A percentile compares a stretch with the other conserved stretches of the same genome.
Evolutionary conservation across 352 stramenopile genomes (phyloP).

Genomic region (Globisporangium cystogenes): DNA sequence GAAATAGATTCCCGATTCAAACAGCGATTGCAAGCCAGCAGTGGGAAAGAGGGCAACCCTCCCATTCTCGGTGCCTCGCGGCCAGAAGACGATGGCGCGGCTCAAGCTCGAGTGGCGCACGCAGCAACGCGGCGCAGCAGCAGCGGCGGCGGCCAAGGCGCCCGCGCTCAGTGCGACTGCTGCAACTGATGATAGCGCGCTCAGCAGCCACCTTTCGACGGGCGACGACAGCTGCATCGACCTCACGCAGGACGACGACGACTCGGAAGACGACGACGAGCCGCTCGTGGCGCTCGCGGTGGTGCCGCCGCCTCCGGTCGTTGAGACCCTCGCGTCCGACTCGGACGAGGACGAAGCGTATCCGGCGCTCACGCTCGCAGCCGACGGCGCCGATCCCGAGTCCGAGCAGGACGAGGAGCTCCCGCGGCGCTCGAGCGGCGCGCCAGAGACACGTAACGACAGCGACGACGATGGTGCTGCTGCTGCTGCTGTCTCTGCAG

Average conservation of each 20-base stretch:
- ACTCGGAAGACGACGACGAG: slow-evolving; percentile 50
- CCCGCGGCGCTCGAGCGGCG: background rate
- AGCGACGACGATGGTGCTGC: too few species aligned
- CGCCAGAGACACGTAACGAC: too few species aligned
- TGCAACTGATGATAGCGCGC: background rate
- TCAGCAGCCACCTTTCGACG: too few species aligned
- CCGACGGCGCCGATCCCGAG: slow-evolving; percentile 11
- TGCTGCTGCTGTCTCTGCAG: background rate
- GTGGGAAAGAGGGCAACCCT: too few species aligned
- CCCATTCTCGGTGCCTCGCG: too few species aligned
- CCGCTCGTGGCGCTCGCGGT: slow-evolving; percentile 12
- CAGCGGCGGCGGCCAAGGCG: slow-evolving; percentile 1
- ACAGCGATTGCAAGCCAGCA: too few species aligned
- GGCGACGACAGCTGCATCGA: slow-evolving; percentile 28
- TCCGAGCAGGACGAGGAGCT: slow-evolving; percentile 38
- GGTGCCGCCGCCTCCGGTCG: slow-evolving; percentile 1
- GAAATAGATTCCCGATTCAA: too few species aligned
- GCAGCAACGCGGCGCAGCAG: background rate
- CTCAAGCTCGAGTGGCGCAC: slow-evolving; percentile 13
- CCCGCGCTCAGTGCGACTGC: too few species aligned
- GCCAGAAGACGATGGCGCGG: slow-evolving; percentile 13
- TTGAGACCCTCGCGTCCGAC: slow-evolving; percentile 20
- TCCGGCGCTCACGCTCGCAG: slow-evolving; percentile 12
- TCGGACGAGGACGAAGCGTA: slow-evolving; percentile 68
- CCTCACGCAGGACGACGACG: slow-evolving; percentile 48